Conservation (phyloP, 441 rosid species). For the Erodium texanum region DNA sequence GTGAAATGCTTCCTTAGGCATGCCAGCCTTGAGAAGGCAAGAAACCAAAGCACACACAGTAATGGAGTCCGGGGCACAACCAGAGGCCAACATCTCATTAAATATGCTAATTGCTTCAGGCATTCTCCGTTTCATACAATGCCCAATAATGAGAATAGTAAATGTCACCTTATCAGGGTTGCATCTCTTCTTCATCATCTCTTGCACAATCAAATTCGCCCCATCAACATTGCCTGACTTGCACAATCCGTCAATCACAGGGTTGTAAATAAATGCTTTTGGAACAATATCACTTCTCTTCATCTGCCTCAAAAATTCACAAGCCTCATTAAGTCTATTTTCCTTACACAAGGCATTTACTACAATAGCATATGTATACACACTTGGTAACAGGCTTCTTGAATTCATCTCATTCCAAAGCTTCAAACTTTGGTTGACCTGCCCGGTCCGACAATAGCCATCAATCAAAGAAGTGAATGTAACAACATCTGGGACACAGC, state of each 20-base stretch:
- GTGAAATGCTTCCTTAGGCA: conserved; percentile 62
- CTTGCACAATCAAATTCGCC: conserved; percentile 52
- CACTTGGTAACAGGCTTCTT: conserved; percentile 50
- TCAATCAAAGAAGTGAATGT: conserved; percentile 70
- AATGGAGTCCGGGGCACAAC: conserved; percentile 65
- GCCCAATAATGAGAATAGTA: conserved; percentile 82
- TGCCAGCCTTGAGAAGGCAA: conserved; percentile 80
- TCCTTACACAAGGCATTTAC: conserved; percentile 65
- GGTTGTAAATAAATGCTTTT: conserved; percentile 71
- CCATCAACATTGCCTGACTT: conserved; percentile 80
- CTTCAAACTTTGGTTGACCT: conserved; percentile 47
- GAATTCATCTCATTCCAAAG: conserved; percentile 55
- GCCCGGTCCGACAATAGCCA: conserved; percentile 73
- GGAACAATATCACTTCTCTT: conserved; percentile 36
- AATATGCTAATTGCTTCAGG: conserved; percentile 62
- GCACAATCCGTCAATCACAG: conserved; percentile 82
- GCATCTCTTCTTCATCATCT: conserved; percentile 69
- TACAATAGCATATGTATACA: conserved; percentile 53
- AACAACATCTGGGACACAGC: conserved; percentile 56
- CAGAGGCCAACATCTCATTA: conserved; percentile 56
- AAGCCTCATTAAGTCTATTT: conserved; percentile 60
- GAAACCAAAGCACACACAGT: conserved; percentile 52
- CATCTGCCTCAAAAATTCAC: conserved; percentile 51
- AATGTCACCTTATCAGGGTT: conserved; percentile 73
- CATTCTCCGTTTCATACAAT: conserved; percentile 88